A percentile compares a stretch with the other conserved stretches of the same genome.
Conservation (phyloP, 2,329 filamentous ascomycete species). For the Zelopaecilomyces penicillatus region DNA sequence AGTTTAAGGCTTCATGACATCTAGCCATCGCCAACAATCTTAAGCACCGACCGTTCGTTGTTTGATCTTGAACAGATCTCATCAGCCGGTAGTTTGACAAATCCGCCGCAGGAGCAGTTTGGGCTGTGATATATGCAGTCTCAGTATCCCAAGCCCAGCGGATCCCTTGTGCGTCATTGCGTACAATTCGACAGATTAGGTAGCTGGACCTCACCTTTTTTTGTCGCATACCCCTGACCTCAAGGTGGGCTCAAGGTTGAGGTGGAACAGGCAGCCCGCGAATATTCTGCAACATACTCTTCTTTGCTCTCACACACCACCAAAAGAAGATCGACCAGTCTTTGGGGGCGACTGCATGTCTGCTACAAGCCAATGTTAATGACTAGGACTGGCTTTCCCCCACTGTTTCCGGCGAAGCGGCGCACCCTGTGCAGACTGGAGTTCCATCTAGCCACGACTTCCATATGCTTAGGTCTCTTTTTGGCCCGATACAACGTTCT, state of each 20-base stretch:
- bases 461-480: constrained; percentile 17
- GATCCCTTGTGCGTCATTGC: constrained; percentile 10
- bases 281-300: constrained; percentile 3
- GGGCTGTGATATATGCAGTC: constrained; percentile 7
- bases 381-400: constrained; percentile 1
- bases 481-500: constrained; percentile 17
- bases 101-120: constrained; percentile 4
- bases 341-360: neutral
- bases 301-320: neutral
- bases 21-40: constrained; percentile 1
- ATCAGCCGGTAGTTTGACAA: neutral
- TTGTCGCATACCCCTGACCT: constrained; percentile 13
- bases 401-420: constrained; percentile 6
- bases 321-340: constrained; percentile 2
- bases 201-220: constrained; percentile 7
- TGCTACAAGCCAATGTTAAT: constrained; percentile 4
- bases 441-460: constrained; percentile 11
- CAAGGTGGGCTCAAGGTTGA: constrained; percentile 14
- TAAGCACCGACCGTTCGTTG: constrained; percentile 5
- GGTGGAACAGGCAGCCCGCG: constrained; percentile 11
- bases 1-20: no score
- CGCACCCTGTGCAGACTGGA: constrained; percentile 6
- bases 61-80: constrained; percentile 2
- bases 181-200: constrained; percentile 6
- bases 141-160: constrained; percentile 3